phyloP scores from a whole-genome alignment of 352 stramenopile genomes.

The Thraustochytrium striatum region DNA sequence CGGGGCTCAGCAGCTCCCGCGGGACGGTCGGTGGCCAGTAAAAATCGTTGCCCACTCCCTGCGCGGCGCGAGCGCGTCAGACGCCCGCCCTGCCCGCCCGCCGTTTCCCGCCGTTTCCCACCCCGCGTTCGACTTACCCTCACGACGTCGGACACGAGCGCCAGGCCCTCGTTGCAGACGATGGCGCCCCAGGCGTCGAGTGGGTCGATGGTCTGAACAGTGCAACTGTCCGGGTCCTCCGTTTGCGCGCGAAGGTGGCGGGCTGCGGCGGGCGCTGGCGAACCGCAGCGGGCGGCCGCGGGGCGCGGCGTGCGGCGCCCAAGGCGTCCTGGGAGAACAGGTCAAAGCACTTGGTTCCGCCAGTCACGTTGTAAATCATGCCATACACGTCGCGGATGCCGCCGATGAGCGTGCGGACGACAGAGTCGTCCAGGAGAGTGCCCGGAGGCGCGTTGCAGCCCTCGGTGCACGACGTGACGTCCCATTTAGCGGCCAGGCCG shows the following conservation, averaged over 20 bases:
- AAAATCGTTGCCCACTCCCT: constrained; percentile 8
- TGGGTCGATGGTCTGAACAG: neutral
- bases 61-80: no score
- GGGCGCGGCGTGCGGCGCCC: no score
- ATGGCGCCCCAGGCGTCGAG: constrained; percentile 28
- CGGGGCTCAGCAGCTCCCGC: neutral
- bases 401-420: neutral
- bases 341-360: constrained; percentile 14
- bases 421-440: neutral
- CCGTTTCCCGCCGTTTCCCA: neutral
- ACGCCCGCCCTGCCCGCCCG: no score
- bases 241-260: neutral
- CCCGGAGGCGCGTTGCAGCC: neutral
- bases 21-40: constrained; percentile 30
- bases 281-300: neutral
- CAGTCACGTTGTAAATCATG: constrained; percentile 44
- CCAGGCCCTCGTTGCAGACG: constrained; percentile 40
- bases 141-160: neutral
- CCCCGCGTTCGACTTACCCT: neutral
- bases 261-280: no score
- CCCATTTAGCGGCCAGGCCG: neutral
- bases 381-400: constrained; percentile 13
- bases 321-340: neutral
- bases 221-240: neutral
- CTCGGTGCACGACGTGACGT: neutral